Percentiles rank a stretch among this genome's conserved stretches.
These are phyloP conservation scores for Calonectria hawksworthii DNA, from an alignment of 2,329 filamentous ascomycete species.

Conservation along the genomic window DNA sequence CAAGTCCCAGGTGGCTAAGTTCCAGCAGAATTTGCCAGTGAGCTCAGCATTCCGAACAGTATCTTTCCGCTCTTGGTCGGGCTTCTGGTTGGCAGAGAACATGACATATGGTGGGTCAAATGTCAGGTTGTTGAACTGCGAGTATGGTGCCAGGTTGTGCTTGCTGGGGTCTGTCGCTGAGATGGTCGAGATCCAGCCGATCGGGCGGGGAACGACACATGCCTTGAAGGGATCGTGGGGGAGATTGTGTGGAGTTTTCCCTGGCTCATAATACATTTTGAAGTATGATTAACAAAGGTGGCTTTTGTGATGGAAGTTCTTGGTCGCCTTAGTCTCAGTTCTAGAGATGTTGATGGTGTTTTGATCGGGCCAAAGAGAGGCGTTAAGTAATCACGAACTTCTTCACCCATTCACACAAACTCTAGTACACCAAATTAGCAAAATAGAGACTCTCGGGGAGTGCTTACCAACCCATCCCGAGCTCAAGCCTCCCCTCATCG, in stretches of 20 bases:
- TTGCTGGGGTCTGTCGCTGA: not conserved
- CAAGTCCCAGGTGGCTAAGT: conserved; percentile 27
- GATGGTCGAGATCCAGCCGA: conserved; percentile 28
- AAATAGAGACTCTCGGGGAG: not conserved
- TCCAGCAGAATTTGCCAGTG: conserved; percentile 29
- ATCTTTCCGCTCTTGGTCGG: conserved; percentile 9
- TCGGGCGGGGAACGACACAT: conserved; percentile 28
- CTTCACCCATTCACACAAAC: not conserved
- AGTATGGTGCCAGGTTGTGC: conserved; percentile 28
- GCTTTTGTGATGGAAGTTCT: not conserved
- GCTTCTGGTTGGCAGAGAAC: conserved; percentile 30
- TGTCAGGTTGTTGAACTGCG: conserved; percentile 30
- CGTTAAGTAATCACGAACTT: not conserved
- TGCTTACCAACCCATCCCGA: not conserved
- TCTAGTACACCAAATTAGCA: not conserved
- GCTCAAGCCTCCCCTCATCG: not conserved
- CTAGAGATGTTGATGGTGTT: not conserved
- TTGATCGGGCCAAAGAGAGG: not conserved
- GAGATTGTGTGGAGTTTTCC: conserved; percentile 12
- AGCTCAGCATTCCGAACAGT: conserved; percentile 23
- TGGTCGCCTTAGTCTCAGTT: not conserved
- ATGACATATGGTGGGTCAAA: conserved; percentile 30
- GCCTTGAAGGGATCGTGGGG: conserved; percentile 27
- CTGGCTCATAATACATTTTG: conserved; percentile 23
- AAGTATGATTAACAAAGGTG: not conserved